Base-by-base conservation (phyloP, 192 early-diverging fungal species). In the Nowakowskiella sp. region DNA sequence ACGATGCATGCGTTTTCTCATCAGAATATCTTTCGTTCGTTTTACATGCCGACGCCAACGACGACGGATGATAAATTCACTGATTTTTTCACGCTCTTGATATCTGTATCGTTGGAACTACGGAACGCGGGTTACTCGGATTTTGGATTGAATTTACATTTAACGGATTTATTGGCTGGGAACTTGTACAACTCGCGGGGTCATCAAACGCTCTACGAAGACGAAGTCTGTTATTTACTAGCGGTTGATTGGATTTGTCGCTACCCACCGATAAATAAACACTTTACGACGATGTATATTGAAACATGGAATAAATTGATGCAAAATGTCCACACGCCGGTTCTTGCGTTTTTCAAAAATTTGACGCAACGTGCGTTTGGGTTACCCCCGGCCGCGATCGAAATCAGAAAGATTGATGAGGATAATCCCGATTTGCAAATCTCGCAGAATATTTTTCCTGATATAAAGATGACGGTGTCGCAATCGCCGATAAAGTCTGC, bases 191-290 rank as follows among this genome's bases (percentile, higher is more conserved):
- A 84, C 1, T 75, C 86, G 32, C 85, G 86, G 49, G 95, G 93
- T 3, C 95, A 98, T 60, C 93, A 88, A 4, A 88, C 89, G 8
- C 72, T 98, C 25, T 98, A 98, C 54, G 90, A 88, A 53, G 92
- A 96, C 55, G 62, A 81, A 1, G 74, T 87, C 24, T 90, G 91
- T 0, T 98, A 91, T 68, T 76, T 74, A 67, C 70, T 73, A 33
- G 74, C 80, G 7, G 44, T 73, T 5, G 58, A 61, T 13, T 71
- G 70, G 57, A 57, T 79, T 42, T 63, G 75, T 43, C 66, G 76
- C 44, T 74, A 22, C 5, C 4, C n/a, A 62, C 25, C 4, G n/a
- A 3, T 23, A 58, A 62, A 10, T 2, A 42, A 60, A 21, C 47
- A 9, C n/a, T 4, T 33, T 10, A 10, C 13, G 32, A 16, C 48